These are phyloP conservation scores for Furculomyces boomerangus DNA, from an alignment of 371 early-diverging fungal genomes.

Conservation along the genomic window DNA sequence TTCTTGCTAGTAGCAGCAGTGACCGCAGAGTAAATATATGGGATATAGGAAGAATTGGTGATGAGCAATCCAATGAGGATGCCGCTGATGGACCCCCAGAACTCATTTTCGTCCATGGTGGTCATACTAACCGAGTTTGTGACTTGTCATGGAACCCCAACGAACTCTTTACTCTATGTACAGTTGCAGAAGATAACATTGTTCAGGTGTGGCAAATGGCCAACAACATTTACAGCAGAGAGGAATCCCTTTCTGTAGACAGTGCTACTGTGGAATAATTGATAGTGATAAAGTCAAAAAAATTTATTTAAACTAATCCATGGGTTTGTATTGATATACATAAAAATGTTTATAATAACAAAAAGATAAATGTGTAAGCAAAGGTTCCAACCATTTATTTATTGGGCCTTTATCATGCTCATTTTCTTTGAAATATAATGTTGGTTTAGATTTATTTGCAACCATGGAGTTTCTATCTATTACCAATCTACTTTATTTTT, in stretches of 20 bases:
- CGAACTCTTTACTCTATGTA: slow-evolving; percentile 88
- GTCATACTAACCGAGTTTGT: slow-evolving; percentile 91
- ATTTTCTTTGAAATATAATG: no score
- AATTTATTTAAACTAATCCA: no score
- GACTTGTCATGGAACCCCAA: slow-evolving; percentile 95
- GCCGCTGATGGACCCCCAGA: slow-evolving; percentile 98
- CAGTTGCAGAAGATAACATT: slow-evolving; percentile 91
- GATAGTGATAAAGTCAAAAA: no score
- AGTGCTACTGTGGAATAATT: neutral
- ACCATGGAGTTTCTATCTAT: no score
- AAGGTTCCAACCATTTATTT: no score
- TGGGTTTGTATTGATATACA: no score
- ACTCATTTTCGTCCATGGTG: slow-evolving; percentile 96
- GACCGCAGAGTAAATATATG: slow-evolving; percentile 92
- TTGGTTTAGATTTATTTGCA: no score
- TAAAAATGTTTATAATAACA: no score
- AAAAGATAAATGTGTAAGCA: no score
- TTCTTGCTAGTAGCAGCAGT: slow-evolving; percentile 78
- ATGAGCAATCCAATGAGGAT: slow-evolving; percentile 90
- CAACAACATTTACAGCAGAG: slow-evolving; percentile 25
- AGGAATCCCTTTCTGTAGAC: neutral
- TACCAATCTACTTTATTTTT: no score
- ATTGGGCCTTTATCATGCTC: no score
- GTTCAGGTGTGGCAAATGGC: slow-evolving; percentile 98
- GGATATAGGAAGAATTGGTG: slow-evolving; percentile 88